Percentiles rank a stretch among this genome's conserved stretches.
phyloP scores from a whole-genome alignment of 73 alveolate species.

The Durusdinium trenchii region DNA sequence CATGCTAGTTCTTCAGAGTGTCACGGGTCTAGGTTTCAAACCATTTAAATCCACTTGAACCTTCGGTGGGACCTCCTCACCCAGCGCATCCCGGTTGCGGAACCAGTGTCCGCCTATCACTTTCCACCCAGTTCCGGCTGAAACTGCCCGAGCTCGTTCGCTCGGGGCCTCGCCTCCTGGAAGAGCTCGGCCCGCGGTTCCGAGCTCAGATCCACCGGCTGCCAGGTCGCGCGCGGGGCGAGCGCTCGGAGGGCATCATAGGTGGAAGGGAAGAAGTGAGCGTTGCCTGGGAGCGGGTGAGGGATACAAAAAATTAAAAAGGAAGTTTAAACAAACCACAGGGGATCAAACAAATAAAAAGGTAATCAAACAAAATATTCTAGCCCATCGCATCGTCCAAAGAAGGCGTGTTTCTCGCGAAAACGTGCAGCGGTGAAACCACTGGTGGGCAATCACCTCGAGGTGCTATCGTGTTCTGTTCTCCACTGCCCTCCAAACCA shows the following conservation, averaged over 20 bases:
- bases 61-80: too few relatives aligned
- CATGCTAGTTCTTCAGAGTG: too few relatives aligned
- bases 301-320: not conserved
- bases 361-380: too few relatives aligned
- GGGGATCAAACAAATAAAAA: not conserved
- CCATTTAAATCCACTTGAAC: too few relatives aligned
- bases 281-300: not conserved
- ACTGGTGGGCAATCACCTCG: too few relatives aligned
- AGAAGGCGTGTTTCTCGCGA: too few relatives aligned
- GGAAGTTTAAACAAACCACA: not conserved
- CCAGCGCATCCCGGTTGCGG: too few relatives aligned
- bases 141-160: not conserved
- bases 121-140: not conserved
- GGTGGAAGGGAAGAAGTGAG: conserved; percentile 76
- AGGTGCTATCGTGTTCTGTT: too few relatives aligned
- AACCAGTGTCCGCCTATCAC: too few relatives aligned
- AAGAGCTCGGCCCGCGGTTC: not conserved
- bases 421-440: too few relatives aligned
- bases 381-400: not conserved
- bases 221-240: conserved; percentile 77
- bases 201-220: not conserved
- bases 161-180: not conserved
- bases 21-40: too few relatives aligned
- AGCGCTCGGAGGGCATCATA: not conserved
- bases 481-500: too few relatives aligned